Conservation (phyloP, 108 stramenopile genomes). For the Nitzschia inconspicua region DNA sequence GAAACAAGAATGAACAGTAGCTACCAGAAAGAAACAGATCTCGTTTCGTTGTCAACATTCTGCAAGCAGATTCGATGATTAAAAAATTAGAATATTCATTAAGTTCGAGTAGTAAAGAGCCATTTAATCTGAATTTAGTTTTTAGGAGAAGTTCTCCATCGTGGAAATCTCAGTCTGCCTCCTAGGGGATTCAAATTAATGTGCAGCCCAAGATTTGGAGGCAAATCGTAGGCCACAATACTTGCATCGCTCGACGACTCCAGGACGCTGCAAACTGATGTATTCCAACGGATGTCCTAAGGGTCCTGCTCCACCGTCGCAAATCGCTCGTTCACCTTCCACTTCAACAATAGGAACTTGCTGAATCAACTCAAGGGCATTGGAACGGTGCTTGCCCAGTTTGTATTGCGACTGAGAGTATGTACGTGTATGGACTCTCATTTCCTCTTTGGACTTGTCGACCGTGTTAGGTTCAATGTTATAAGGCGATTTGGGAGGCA, state of each 20-base stretch:
- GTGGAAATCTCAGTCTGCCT: not conserved
- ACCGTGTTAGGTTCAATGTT: slow-evolving; percentile 27
- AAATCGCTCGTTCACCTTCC: slow-evolving; percentile 87
- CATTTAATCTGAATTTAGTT: too few relatives aligned
- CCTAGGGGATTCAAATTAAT: not conserved
- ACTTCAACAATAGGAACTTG: slow-evolving; percentile 87
- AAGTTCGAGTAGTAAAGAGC: too few relatives aligned
- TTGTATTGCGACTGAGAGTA: slow-evolving; percentile 43
- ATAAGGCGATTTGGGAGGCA: slow-evolving; percentile 29
- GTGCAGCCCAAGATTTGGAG: slow-evolving; percentile 25
- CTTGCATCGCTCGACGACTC: slow-evolving; percentile 59
- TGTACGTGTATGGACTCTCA: slow-evolving; percentile 29
- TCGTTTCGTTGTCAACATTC: too few relatives aligned
- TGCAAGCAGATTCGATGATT: too few relatives aligned
- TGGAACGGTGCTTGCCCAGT: slow-evolving; percentile 91
- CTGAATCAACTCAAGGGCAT: slow-evolving; percentile 88
- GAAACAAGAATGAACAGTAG: too few relatives aligned
- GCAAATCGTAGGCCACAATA: slow-evolving; percentile 75
- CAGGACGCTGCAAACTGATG: slow-evolving; percentile 71
- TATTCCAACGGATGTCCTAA: slow-evolving; percentile 97
- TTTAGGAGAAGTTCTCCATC: too few relatives aligned
- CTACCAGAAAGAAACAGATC: too few relatives aligned
- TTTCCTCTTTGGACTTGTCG: slow-evolving; percentile 34
- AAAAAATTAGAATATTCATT: too few relatives aligned
- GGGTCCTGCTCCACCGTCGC: slow-evolving; percentile 94